Evolutionary conservation across 2,329 filamentous ascomycete species (phyloP), one percentile per base, ranked within the genome.

Genomic region (Pleomassaria siparia): DNA sequence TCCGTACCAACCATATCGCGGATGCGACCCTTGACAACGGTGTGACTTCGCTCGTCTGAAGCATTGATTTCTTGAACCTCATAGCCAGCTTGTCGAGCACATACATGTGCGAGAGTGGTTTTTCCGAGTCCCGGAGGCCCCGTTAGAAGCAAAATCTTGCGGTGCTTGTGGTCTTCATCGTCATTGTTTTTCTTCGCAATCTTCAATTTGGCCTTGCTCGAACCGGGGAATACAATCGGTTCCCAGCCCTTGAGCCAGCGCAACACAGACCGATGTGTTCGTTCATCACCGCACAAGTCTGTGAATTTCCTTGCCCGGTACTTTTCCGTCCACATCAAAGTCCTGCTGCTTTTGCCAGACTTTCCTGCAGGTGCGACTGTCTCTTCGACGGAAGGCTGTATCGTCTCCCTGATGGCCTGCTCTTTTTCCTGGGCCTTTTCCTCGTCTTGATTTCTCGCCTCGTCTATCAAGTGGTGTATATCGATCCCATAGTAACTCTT

Each of bases 1-100:
- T 99, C 92, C 0, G 94, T 99, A 0, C 89, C 91, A 26, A 99
- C 80, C 68, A 89, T 92, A 47, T 96, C 95, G 58, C 89, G 82
- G 56, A 99, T 96, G 13, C 91, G 82, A 6, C 89, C 90, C 66
- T 89, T 94, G 28, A 99, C 94, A 1, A 99, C 90, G 62, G 92
- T 85, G 24, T 82, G 81, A 64, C 90, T 96, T 60, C 94, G 82
- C 66, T 99, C 95, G 64, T 99, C 94, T 60, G 92, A 97, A 8
- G 95, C 94, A 62, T 99, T 99, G 72, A 99, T 95, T 68, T 99
- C 94, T 65, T 97, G 82, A 1, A 95, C 88, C 63, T 97, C 94
- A 62, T 99, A 99, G 0, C 94, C 94, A 4, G 94, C 94, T 72
- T 99, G 94, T 58, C 80, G 86, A 0, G 95, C 95, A 67, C 94